Evolutionary conservation across 495 filamentous ascomycete genomes (phyloP), one percentile per base, ranked within the genome.

Genomic region (Platismatia glauca): DNA sequence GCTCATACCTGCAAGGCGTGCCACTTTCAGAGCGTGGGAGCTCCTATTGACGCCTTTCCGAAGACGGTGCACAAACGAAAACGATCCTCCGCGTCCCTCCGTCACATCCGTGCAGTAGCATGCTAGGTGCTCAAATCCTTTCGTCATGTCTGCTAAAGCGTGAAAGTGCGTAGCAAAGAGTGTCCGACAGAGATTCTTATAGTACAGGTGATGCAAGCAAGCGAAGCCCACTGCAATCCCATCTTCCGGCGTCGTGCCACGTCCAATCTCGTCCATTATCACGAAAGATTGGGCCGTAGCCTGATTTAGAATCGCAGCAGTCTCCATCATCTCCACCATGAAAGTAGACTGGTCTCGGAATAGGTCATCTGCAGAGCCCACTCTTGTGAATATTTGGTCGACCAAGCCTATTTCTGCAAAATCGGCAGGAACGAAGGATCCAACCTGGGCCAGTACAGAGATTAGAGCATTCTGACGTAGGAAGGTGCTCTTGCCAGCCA

Each of bases 151-250:
- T 15, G 87, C 88, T 29, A 98, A 75, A 11, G 74, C 76, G 71
- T 97, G 93, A 70, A 97, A 98, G 70, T 98, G 94, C 22, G 94
- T 97, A 5, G 95, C 94, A 70, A 98, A 98, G 39, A 98, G 80
- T 3, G 85, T 84, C 4, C 94, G 85, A 67, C 86, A 89, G 67
- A 78, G 78, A 71, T 93, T 96, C 5, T 84, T 78, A 59, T 84
- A 76, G 62, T 89, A 84, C 39, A 98, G 75, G 72, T 96, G 89
- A 67, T 93, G 81, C 41, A 98, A 76, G 69, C 85, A 88, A 2
- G 94, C 94, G 70, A 89, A 97, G 9, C 90, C 91, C 15, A 98
- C 84, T 3, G 94, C 95, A 13, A 86, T 79, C 5, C 94, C 95
- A 69, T 97, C 95, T 64, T 89, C 85, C 1, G 94, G 91, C 4